These are phyloP conservation scores for Trichoderma endophyticum DNA, from an alignment of 2,329 filamentous ascomycete genomes.

Conservation along the genomic window DNA sequence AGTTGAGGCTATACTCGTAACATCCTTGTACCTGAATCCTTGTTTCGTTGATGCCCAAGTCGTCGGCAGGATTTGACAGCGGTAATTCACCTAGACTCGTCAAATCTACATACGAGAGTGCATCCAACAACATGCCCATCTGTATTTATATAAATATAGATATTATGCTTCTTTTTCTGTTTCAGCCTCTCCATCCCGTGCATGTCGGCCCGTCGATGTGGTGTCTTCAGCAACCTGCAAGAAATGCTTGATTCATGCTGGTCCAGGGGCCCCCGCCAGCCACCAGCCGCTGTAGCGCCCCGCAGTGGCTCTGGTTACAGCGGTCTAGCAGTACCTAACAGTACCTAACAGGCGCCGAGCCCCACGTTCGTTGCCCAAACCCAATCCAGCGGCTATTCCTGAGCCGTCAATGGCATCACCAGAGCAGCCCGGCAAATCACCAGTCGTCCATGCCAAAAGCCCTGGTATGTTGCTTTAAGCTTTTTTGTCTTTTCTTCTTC, in stretches of 20 bases:
- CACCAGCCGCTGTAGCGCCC: not conserved
- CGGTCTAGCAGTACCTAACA: not conserved
- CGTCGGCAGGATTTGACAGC: not conserved
- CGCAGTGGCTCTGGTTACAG: not conserved
- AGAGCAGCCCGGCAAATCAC: conserved; percentile 3
- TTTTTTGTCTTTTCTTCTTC: not conserved
- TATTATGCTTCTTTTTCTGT: not conserved
- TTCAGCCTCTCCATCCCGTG: not conserved
- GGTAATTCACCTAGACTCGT: not conserved
- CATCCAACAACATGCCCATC: not conserved
- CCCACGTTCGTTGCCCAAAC: not conserved
- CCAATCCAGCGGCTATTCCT: conserved; percentile 13
- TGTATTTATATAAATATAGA: not conserved
- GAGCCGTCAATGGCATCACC: conserved; percentile 8
- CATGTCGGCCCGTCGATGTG: not conserved
- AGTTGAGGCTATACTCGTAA: not conserved
- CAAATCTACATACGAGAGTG: not conserved
- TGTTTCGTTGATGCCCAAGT: not conserved
- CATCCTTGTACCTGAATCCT: not conserved
- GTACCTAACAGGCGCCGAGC: conserved; percentile 4
- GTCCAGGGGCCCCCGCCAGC: not conserved
- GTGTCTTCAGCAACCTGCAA: not conserved
- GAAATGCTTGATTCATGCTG: not conserved
- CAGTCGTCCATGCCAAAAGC: not conserved
- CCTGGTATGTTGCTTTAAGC: not conserved